Conservation (phyloP, 495 filamentous ascomycete genomes). For the Viridothelium virens region DNA sequence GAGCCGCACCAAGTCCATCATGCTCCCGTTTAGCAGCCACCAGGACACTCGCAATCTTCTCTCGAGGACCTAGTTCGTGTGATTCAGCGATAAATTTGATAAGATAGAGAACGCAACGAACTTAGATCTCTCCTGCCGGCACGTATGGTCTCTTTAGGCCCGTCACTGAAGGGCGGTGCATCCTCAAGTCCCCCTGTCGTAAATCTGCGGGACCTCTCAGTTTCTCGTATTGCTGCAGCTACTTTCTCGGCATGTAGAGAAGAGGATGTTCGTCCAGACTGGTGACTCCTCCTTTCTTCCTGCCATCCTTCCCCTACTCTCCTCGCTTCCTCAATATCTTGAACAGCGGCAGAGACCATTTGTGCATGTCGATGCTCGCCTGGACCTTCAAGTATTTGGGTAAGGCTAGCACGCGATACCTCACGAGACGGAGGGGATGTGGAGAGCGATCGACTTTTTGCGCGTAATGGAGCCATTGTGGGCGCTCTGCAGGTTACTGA, state of each 20-base stretch:
- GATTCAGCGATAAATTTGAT: neutral
- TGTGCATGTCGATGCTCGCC: slow-evolving; percentile 7
- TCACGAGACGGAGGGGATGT: neutral
- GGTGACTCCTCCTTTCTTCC: neutral
- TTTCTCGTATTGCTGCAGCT: neutral
- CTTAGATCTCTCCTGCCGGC: neutral
- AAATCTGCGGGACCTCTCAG: neutral
- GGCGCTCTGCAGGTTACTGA: neutral
- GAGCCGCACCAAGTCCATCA: neutral
- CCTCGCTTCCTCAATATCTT: slow-evolving; percentile 4
- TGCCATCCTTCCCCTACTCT: neutral
- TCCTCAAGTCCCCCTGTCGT: neutral
- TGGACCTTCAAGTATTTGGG: slow-evolving; percentile 1
- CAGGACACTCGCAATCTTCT: no score
- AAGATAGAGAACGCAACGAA: neutral
- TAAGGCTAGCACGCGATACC: neutral
- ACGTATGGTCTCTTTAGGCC: neutral
- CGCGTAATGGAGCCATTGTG: slow-evolving; percentile 1
- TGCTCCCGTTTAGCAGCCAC: neutral
- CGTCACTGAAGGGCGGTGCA: no score
- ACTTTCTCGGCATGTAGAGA: slow-evolving; percentile 5
- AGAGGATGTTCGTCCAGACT: slow-evolving; percentile 9
- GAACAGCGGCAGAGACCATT: neutral
- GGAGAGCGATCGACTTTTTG: neutral
- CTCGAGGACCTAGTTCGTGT: no score